Evolutionary conservation across 768 basidiomycete genomes (phyloP), one percentile per base, ranked within the genome.

Genomic region (Cantharellus anzutake): DNA sequence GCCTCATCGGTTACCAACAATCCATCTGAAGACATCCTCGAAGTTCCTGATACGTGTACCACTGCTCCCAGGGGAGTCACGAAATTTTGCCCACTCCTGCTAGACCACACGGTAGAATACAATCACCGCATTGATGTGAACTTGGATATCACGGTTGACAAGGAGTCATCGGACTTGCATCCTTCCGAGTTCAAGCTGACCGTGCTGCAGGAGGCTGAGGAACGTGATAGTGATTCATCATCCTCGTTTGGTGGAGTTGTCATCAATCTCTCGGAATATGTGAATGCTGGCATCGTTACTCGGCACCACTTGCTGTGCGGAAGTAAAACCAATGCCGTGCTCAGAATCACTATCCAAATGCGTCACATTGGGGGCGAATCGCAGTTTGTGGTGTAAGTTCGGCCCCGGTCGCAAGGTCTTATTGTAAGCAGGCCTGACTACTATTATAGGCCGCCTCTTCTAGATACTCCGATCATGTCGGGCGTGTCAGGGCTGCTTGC

Each of bases 251-350:
- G 86, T 2, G 74, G 74, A 3, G 74, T 87, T 4, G 74, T 78
- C 64, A 74, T 89, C 60, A 83, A 89, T 66, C 74, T 89, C 1
- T 81, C 86, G 0, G 82, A 87, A 66, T 89, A 86, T 64, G 82
- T 80, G 11, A 74, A 76, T 53, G 78, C 71, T 1, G 78, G 81
- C 41, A 64, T 68, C 5, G 75, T 86, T 35, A 79, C 79, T 5
- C 74, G 86, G 16, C 73, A 79, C 3, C 84, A 86, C 68, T 73
- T 86, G 4, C 70, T 87, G 3, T 73, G 78, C 55, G 78, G 84
- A 64, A 85, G 82, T 64, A 86, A 84, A 70, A 85, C 80, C 42
- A 89, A 89, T 64, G 84, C 86, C 0, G 83, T 81, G 3, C 73
- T 89, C 55, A 83, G 83, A 74, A 82, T 87, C 4, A 78, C 82